phyloP scores from a whole-genome alignment of 78 protist species.

The Guillardia theta region DNA sequence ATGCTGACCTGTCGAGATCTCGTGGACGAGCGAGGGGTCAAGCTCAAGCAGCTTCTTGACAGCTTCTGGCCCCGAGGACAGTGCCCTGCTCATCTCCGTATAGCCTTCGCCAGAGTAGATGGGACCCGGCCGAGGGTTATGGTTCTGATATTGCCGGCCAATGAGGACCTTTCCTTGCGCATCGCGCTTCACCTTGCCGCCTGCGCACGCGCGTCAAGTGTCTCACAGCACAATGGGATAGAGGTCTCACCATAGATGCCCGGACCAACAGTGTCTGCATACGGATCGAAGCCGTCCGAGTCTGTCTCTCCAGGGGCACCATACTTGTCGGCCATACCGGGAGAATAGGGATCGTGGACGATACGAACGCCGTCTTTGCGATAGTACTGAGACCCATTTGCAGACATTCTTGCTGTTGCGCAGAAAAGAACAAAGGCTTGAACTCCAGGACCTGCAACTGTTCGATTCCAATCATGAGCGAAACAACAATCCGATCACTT shows the following conservation, averaged over 20 bases:
- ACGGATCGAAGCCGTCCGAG: slow-evolving; percentile 47
- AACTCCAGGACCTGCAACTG: too few relatives aligned
- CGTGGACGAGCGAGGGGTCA: slow-evolving; percentile 1
- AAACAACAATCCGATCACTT: too few relatives aligned
- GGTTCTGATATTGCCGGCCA: slow-evolving; percentile 47
- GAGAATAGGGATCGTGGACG: slow-evolving; percentile 6
- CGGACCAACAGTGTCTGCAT: background rate
- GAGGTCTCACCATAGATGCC: slow-evolving; percentile 25
- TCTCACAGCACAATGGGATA: too few relatives aligned
- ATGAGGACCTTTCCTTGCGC: background rate
- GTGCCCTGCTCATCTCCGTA: slow-evolving; percentile 35
- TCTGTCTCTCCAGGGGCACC: slow-evolving; percentile 7
- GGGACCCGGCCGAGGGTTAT: slow-evolving; percentile 40
- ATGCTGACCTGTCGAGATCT: slow-evolving; percentile 36
- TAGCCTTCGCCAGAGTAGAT: slow-evolving; percentile 39
- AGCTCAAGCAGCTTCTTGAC: background rate
- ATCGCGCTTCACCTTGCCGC: slow-evolving; percentile 38
- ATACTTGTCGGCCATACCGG: background rate
- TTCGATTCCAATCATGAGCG: too few relatives aligned
- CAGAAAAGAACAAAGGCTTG: too few relatives aligned
- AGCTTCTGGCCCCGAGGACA: background rate
- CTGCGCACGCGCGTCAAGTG: too few relatives aligned
- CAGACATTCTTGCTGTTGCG: too few relatives aligned
- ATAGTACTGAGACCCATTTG: too few relatives aligned
- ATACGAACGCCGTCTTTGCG: slow-evolving; percentile 36